Conservation (phyloP, 2,329 filamentous ascomycete genomes). For the Alternaria sp. region DNA sequence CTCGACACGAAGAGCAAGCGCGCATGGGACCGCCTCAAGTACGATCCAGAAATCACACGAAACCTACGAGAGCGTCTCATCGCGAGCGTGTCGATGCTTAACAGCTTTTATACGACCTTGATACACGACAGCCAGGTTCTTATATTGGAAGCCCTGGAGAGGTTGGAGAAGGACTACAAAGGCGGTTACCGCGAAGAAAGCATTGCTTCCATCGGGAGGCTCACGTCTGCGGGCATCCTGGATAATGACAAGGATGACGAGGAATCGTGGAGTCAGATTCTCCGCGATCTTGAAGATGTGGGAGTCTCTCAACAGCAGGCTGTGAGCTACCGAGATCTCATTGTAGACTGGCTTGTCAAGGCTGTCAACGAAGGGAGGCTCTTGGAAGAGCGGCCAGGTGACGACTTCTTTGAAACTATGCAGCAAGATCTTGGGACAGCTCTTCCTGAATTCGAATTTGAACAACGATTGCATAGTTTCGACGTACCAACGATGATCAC, state of each 20-base stretch:
- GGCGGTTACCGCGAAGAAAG: slow-evolving; percentile 43
- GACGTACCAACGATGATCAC: slow-evolving; percentile 2
- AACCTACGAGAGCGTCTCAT: slow-evolving; percentile 34
- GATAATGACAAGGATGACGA: slow-evolving; percentile 32
- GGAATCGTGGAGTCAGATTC: slow-evolving; percentile 42
- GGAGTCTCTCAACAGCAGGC: slow-evolving; percentile 36
- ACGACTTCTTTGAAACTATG: slow-evolving; percentile 12
- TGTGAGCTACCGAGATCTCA: slow-evolving; percentile 35
- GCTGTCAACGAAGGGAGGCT: slow-evolving; percentile 44
- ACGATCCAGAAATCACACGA: slow-evolving; percentile 34
- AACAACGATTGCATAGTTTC: slow-evolving; percentile 4
- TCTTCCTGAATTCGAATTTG: slow-evolving; percentile 1
- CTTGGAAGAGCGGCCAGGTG: slow-evolving; percentile 27
- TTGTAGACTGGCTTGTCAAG: slow-evolving; percentile 41
- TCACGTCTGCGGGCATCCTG: slow-evolving; percentile 21
- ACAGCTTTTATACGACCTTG: slow-evolving; percentile 37
- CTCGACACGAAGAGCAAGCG: slow-evolving; percentile 41
- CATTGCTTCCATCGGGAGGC: slow-evolving; percentile 34
- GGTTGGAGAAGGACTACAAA: slow-evolving; percentile 39
- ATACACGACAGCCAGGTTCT: slow-evolving; percentile 40
- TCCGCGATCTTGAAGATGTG: slow-evolving; percentile 44
- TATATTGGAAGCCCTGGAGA: slow-evolving; percentile 42
- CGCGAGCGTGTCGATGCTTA: slow-evolving; percentile 36
- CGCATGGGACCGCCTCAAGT: slow-evolving; percentile 43
- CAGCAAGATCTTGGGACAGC: slow-evolving; percentile 12